Evolutionary conservation across 441 rosid genomes (phyloP).

Genomic region (Manihot esculenta): DNA sequence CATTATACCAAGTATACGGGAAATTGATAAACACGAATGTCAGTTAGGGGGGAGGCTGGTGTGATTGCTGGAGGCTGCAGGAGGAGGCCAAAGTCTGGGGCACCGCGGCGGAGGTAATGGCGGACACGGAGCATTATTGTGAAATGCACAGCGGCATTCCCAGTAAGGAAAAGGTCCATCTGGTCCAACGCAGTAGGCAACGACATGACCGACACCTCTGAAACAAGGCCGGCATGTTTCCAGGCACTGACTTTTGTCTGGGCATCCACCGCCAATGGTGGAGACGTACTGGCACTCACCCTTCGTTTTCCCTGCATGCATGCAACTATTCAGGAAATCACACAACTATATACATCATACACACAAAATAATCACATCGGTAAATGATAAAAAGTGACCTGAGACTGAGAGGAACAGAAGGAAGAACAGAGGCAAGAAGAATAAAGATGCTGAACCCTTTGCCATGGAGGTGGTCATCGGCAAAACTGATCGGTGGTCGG

Average conservation of each 20-base stretch:
- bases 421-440: too few species aligned
- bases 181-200: constrained; percentile 5
- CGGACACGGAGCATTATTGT: constrained; percentile 29
- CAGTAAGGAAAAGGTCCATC: constrained; percentile 8
- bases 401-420: too few species aligned
- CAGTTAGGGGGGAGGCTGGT: not conserved
- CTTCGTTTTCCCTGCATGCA: constrained; percentile 19
- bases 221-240: constrained; percentile 36
- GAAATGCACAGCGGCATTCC: constrained; percentile 32
- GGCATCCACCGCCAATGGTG: constrained; percentile 34
- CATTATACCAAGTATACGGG: too few species aligned
- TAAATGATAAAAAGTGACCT: too few species aligned
- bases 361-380: too few species aligned
- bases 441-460: too few species aligned
- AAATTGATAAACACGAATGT: too few species aligned
- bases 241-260: constrained; percentile 14
- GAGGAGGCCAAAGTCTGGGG: constrained; percentile 8
- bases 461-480: too few species aligned
- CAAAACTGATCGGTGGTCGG: too few species aligned
- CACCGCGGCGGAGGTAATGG: constrained; percentile 14
- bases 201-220: constrained; percentile 23
- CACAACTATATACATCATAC: too few species aligned
- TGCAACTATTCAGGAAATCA: not conserved
- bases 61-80: not conserved
- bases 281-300: constrained; percentile 17